Base-by-base conservation (phyloP, 2,329 filamentous ascomycete species). In the Aspergillus candidus region DNA sequence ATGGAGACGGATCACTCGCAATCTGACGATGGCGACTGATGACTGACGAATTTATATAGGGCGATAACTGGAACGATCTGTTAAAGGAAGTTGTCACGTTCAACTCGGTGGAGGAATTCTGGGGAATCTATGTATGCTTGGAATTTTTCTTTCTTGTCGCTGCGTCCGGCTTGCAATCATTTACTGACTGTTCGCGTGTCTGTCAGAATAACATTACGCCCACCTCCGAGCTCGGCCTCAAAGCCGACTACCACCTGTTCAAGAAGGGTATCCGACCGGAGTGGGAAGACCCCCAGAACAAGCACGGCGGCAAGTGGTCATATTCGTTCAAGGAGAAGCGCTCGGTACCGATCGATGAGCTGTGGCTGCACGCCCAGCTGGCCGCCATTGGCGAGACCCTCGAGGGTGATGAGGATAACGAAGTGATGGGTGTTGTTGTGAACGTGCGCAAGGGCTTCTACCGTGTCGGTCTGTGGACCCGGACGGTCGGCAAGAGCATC, bases 241-340 rank as follows among this genome's bases (percentile, higher is more conserved):
- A 98, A 77, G 95, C 93, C 64, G 93, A 98, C 70, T 98, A 98
- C 74, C 94, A 98, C 66, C 86, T 98, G 35, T 98, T 98, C 85
- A 98, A 98, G 78, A 85, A 84, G 60, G 90, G 90, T 54, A 88
- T 98, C 51, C 88, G 93, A 53, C 93, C 93, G 31, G 94, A 98
- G 73, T 98, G 93, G 93, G 93, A 98, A 72, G 93, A 98, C 67
- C 78, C 82, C 18, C 89, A 97, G 75, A 98, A 98, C 77, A 98
- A 97, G 80, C 89, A 97, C 68, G 93, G 93, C 59, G 93, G 93
- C 72, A 96, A 96, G 73, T 98, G 93, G 93, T 90, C 91, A 18
- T 97, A 94, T 74, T 85, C 88, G 62, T 96, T 95, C 83, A 94
- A 94, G 77, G 88, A 96, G 59, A 96, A 95, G 80, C 84, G 86